Conservation (phyloP, 441 rosid species). For the Flueggea neowawraea region DNA sequence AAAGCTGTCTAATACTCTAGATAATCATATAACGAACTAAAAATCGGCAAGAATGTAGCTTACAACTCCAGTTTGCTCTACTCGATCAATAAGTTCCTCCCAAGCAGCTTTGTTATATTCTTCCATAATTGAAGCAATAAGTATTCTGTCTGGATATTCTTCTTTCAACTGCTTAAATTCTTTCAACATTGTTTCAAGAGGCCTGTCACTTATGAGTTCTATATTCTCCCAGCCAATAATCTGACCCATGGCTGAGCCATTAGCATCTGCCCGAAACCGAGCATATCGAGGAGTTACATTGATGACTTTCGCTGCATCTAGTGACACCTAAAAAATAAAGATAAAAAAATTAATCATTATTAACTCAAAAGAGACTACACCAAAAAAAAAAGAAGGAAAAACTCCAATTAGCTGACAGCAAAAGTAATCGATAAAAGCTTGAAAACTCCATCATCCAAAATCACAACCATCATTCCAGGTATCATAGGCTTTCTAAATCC, state of each 20-base stretch:
- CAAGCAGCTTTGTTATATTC: constrained; percentile 83
- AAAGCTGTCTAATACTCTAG: no score
- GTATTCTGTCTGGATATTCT: constrained; percentile 89
- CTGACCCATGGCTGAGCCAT: constrained; percentile 77
- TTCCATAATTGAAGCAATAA: constrained; percentile 96
- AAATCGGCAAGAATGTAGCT: constrained; percentile 22
- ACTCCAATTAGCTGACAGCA: no score
- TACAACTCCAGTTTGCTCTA: constrained; percentile 92
- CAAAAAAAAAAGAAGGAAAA: neutral
- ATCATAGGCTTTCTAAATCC: no score
- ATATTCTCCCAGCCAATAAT: constrained; percentile 98
- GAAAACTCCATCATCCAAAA: no score
- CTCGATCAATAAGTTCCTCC: constrained; percentile 98
- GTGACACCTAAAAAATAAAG: constrained; percentile 54
- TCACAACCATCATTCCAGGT: no score
- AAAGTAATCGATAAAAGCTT: neutral
- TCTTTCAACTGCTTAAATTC: constrained; percentile 76
- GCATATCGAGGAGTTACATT: constrained; percentile 96
- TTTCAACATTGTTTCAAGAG: constrained; percentile 87
- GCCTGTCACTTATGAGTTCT: constrained; percentile 93
- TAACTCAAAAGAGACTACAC: no score
- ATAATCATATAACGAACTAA: no score
- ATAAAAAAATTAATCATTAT: neutral
- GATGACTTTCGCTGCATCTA: constrained; percentile 84
- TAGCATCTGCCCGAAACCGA: constrained; percentile 55